A percentile compares a stretch with the other conserved stretches of the same genome.
These are phyloP conservation scores for Fraxinus baroniana DNA, from an alignment of 305 asterid species.

Conservation along the genomic window DNA sequence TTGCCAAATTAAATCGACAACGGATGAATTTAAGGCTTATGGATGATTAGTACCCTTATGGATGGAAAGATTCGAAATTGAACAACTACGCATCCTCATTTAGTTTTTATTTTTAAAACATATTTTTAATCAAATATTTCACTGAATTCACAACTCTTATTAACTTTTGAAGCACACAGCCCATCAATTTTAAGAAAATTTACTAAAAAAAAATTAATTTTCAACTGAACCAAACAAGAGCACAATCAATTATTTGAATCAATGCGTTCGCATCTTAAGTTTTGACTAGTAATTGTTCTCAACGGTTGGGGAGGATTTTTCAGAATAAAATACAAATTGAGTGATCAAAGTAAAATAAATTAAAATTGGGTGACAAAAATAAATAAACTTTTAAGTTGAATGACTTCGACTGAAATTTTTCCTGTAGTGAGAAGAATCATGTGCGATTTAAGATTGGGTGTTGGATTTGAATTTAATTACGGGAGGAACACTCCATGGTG, in stretches of 20 bases:
- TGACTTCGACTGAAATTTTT: background rate
- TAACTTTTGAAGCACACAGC: no score
- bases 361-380: no score
- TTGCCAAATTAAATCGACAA: no score
- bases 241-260: no score
- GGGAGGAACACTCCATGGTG: slow-evolving; percentile 8
- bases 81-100: background rate
- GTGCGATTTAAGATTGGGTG: background rate
- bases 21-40: no score
- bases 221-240: no score
- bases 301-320: background rate
- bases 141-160: background rate
- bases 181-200: no score
- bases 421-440: background rate
- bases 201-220: no score
- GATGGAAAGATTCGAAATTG: background rate
- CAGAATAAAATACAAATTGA: background rate
- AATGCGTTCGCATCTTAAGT: background rate
- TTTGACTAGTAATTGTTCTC: background rate
- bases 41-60: background rate
- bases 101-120: no score
- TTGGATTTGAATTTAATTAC: slow-evolving; percentile 20
- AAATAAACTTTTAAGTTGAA: background rate
- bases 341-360: no score
- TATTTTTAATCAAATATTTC: background rate